These are phyloP conservation scores for Hirsutella thompsonii DNA, from an alignment of 2,329 filamentous ascomycete species.

Conservation along the genomic window DNA sequence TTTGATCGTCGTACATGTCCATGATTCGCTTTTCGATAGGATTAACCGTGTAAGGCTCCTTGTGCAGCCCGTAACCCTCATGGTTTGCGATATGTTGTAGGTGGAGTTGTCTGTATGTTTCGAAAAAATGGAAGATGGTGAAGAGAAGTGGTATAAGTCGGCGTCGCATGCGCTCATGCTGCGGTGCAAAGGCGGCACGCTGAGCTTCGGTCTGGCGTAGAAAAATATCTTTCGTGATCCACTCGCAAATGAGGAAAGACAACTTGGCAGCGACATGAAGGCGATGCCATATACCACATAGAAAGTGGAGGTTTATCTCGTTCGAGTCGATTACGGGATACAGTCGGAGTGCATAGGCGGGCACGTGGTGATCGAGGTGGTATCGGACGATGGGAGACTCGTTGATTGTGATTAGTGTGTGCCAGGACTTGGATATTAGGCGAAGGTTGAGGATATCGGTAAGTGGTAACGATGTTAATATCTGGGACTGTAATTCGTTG, in stretches of 20 bases:
- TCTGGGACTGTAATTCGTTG: conserved; percentile 49
- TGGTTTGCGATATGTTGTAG: conserved; percentile 41
- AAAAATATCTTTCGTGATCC: conserved; percentile 54
- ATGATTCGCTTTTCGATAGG: conserved; percentile 50
- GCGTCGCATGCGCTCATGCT: conserved; percentile 50
- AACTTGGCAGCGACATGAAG: conserved; percentile 52
- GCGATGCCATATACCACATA: conserved; percentile 54
- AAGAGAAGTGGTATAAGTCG: conserved; percentile 51
- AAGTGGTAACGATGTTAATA: conserved; percentile 46
- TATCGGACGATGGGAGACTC: conserved; percentile 48
- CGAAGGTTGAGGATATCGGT: conserved; percentile 48
- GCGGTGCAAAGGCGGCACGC: conserved; percentile 43
- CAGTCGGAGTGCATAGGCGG: conserved; percentile 44
- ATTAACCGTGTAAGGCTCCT: conserved; percentile 44
- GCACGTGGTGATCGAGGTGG: conserved; percentile 46
- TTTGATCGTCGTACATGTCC: conserved; percentile 52
- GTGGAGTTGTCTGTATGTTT: conserved; percentile 48
- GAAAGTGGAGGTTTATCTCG: conserved; percentile 42
- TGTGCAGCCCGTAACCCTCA: conserved; percentile 34
- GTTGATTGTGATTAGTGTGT: conserved; percentile 45
- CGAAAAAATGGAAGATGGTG: conserved; percentile 56
- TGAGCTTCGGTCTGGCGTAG: conserved; percentile 42
- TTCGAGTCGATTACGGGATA: conserved; percentile 39
- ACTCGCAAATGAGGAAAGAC: conserved; percentile 47
- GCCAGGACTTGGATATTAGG: conserved; percentile 44